Base-by-base conservation (phyloP, 805 yeast species). In the Grigorovia humatica region DNA sequence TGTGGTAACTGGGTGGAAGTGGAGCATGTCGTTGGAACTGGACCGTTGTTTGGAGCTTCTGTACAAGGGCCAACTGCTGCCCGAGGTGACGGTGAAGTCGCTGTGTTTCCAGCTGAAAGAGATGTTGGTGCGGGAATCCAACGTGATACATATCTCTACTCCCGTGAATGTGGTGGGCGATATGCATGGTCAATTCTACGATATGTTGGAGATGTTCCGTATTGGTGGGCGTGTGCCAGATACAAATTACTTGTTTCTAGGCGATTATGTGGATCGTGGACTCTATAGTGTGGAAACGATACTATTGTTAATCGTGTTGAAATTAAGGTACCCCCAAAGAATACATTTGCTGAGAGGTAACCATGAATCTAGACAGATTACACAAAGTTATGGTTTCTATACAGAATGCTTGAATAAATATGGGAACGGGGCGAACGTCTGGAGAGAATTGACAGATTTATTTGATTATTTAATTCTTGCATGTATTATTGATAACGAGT, bases 151-250 rank as follows among this genome's bases (percentile, higher is more conserved):
- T 45, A 74, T 93, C 8, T 73, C 74, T 40, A 79, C 95, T 2
- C 99, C 99, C 1, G 88, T 93, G 11, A 88, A 98, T 0, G 88
- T 93, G 8, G 97, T 93, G 4, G 99, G 99, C 1, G 99, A 93
- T 64, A 91, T 93, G 46, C 99, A 93, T 62, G 99, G 98, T 9
- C 99, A 93, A 68, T 93, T 87, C 63, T 95, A 90, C 65, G 99
- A 93, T 66, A 72, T 93, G 51, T 68, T 93, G 32, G 99, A 93
- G 66, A 88, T 93, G 38, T 93, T 93, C 70, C 81, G 83, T 54
- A 93, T 91, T 42, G 98, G 97, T 0, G 99, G 98, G 0, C 78
- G 80, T 48, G 85, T 95, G 3, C 98, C 99, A 0, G 85, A 85
- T 61, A 93, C 98, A 2, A 93, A 91, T 68, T 93, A 93, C 66